Evolutionary conservation across 768 basidiomycete species (phyloP).

Genomic region (Trametes coccinea): DNA sequence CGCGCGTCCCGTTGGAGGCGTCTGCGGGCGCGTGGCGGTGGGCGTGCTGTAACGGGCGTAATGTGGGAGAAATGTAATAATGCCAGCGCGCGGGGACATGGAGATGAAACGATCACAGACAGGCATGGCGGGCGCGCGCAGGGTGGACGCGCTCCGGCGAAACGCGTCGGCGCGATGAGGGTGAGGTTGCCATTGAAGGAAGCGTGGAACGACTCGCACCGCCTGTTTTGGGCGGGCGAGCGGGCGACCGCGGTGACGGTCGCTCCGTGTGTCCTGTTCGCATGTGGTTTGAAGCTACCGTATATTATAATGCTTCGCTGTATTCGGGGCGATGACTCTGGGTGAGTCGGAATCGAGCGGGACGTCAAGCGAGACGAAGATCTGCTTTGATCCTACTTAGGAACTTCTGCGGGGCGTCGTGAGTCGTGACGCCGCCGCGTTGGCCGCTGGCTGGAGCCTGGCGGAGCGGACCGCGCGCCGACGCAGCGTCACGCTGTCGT

Average conservation of each 20-base stretch:
- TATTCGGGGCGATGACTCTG: not conserved
- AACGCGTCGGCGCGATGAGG: not conserved
- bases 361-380: not conserved
- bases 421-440: too few species aligned
- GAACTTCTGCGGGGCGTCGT: too few species aligned
- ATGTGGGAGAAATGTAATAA: constrained; percentile 11
- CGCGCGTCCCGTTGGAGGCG: not conserved
- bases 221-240: not conserved
- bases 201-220: not conserved
- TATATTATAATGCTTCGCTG: not conserved
- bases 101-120: constrained; percentile 11
- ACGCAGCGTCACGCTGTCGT: not conserved
- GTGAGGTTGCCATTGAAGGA: not conserved
- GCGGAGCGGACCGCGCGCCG: not conserved
- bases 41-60: not conserved
- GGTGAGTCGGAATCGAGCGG: not conserved
- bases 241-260: too few species aligned
- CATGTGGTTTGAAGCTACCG: not conserved
- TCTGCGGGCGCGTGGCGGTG: not conserved
- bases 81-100: not conserved
- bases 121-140: not conserved
- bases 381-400: not conserved
- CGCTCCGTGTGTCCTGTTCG: not conserved
- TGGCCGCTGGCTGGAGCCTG: not conserved
- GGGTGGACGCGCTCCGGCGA: not conserved